Percentiles rank a stretch among this genome's conserved stretches.
Evolutionary conservation across 2,329 filamentous ascomycete genomes (phyloP).

Genomic region (Xylariaceae sp.): DNA sequence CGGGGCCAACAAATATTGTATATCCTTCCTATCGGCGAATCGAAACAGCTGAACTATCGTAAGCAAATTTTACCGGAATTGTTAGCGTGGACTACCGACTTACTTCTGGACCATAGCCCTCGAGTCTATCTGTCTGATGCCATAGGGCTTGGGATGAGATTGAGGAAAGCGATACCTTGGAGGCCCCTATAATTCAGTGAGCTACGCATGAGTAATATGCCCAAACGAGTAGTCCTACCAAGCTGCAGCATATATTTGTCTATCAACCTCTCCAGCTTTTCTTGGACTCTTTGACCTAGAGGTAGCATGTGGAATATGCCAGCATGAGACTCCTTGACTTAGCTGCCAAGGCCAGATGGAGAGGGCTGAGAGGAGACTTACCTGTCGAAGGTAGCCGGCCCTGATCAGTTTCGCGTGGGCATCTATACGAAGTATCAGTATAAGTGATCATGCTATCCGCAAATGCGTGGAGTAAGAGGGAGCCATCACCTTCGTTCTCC

Average conservation of each 20-base stretch:
- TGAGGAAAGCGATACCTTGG: slow-evolving; percentile 69
- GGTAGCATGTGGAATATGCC: slow-evolving; percentile 92
- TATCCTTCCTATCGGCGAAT: slow-evolving; percentile 73
- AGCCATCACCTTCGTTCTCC: slow-evolving; percentile 45
- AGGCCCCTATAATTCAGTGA: slow-evolving; percentile 19
- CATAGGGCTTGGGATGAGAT: slow-evolving; percentile 83
- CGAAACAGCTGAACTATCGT: slow-evolving; percentile 62
- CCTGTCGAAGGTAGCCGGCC: slow-evolving; percentile 71
- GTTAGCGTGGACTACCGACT: slow-evolving; percentile 3
- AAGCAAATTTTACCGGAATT: neutral
- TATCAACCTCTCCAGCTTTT: slow-evolving; percentile 80
- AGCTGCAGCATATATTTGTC: slow-evolving; percentile 83
- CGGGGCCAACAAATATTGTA: slow-evolving; percentile 73
- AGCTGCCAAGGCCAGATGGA: slow-evolving; percentile 1
- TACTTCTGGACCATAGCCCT: slow-evolving; percentile 69
- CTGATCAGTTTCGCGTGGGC: slow-evolving; percentile 63
- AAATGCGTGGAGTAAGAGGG: neutral
- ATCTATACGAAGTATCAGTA: slow-evolving; percentile 36
- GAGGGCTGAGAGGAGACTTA: slow-evolving; percentile 27
- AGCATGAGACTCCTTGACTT: slow-evolving; percentile 57
- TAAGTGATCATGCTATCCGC: too few relatives aligned
- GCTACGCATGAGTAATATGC: neutral
- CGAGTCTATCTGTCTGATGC: slow-evolving; percentile 77
- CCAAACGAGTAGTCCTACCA: slow-evolving; percentile 40
- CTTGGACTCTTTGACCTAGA: slow-evolving; percentile 78